Percentiles rank a stretch among this genome's conserved stretches.
Evolutionary conservation across 2,329 filamentous ascomycete genomes (phyloP).

Genomic region (Verticillium isaacii): DNA sequence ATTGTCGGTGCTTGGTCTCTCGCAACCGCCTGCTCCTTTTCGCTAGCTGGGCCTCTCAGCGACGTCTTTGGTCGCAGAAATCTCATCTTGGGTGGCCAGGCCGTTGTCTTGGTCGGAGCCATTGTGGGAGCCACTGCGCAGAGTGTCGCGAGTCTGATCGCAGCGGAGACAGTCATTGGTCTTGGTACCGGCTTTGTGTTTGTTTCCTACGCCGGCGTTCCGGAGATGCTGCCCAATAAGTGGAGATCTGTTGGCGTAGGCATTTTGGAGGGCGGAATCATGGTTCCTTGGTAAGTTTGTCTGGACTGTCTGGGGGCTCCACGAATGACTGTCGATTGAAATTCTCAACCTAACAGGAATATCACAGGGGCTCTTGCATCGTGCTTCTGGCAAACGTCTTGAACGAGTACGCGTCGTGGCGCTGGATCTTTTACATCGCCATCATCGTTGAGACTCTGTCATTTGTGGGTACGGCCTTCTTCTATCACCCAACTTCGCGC

Average conservation of each 20-base stretch:
- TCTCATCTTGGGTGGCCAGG: conserved; percentile 8
- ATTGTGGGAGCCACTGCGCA: conserved; percentile 20
- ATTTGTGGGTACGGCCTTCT: conserved; percentile 17
- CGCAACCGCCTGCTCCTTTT: conserved; percentile 11
- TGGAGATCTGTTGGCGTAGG: conserved; percentile 17
- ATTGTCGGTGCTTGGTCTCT: conserved; percentile 11
- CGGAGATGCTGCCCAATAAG: conserved; percentile 28
- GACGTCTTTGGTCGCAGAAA: conserved; percentile 9
- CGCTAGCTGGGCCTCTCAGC: conserved; percentile 9
- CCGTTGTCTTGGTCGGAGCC: conserved; percentile 6
- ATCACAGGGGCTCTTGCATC: conserved; percentile 18
- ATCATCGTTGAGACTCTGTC: conserved; percentile 20
- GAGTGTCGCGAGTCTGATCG: conserved; percentile 16
- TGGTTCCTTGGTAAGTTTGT: conserved; percentile 12
- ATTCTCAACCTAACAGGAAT: conserved; percentile 2
- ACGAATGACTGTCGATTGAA: not conserved
- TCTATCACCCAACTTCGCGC: conserved; percentile 19
- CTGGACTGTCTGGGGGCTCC: conserved; percentile 10
- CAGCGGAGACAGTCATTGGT: conserved; percentile 23
- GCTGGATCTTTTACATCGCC: conserved; percentile 20
- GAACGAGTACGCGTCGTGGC: conserved; percentile 20
- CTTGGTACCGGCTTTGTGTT: conserved; percentile 27
- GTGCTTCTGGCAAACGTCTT: conserved; percentile 21
- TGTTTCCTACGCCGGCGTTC: conserved; percentile 25
- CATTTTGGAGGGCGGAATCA: conserved; percentile 11